Evolutionary conservation across 331 rosid genomes (phyloP).

Genomic region (Erythrophleum ivorense): DNA sequence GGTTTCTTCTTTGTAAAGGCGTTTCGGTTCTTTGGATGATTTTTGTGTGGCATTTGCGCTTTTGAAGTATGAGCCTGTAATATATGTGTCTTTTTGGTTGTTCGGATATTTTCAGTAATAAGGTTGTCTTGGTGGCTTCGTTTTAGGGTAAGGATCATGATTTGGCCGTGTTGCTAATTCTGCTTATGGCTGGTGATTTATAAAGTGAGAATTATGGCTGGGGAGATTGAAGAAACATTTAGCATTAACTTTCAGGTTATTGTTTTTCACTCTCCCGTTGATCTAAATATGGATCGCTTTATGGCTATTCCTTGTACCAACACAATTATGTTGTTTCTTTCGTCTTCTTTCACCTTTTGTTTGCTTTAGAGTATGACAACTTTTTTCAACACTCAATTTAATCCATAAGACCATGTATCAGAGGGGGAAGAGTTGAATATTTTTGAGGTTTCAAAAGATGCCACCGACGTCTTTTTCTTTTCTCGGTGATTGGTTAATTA

Average conservation of each 20-base stretch:
- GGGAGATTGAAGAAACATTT: conserved; percentile 46
- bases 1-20: conserved; percentile 28
- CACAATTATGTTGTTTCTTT: conserved; percentile 18
- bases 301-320: background rate
- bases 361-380: conserved; percentile 5
- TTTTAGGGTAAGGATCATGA: conserved; percentile 29
- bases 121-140: conserved; percentile 24
- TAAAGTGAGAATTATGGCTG: conserved; percentile 39
- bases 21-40: background rate
- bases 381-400: conserved; percentile 14
- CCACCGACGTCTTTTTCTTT: conserved; percentile 20
- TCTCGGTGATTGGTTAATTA: background rate
- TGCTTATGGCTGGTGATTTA: conserved; percentile 39
- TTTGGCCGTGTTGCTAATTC: conserved; percentile 37
- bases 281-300: conserved; percentile 36
- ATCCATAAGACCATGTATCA: background rate
- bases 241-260: conserved; percentile 62
- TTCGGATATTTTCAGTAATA: background rate
- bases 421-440: background rate
- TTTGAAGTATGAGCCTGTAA: background rate
- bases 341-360: conserved; percentile 29
- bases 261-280: conserved; percentile 17
- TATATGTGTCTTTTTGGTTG: background rate
- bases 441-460: background rate
- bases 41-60: background rate